A percentile compares a stretch with the other conserved stretches of the same genome.
phyloP scores from a whole-genome alignment of 768 basidiomycete genomes.

The Suillus placidus region DNA sequence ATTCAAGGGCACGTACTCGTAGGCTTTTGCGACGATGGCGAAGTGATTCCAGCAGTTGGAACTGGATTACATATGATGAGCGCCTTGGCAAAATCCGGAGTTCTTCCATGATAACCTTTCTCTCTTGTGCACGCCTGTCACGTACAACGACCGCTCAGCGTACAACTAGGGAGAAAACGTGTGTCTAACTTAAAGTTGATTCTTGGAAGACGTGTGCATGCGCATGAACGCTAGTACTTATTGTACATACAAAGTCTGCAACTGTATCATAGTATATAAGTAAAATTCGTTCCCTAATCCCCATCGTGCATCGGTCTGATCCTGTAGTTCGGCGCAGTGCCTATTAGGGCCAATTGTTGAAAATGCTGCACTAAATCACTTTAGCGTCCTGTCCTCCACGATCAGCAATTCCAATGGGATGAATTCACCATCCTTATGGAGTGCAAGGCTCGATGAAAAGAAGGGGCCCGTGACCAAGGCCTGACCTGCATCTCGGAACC shows the following conservation, averaged over 20 bases:
- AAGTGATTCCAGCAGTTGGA: no score
- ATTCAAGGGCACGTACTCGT: no score
- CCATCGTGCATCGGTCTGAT: not conserved
- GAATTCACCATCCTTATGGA: not conserved
- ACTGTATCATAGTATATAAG: not conserved
- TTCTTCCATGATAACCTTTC: no score
- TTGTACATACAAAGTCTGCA: not conserved
- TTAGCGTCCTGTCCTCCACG: not conserved
- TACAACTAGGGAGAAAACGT: not conserved
- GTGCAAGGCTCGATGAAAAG: not conserved
- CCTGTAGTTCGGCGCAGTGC: not conserved
- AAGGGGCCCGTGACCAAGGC: not conserved
- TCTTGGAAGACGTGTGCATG: not conserved
- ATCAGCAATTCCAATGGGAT: not conserved
- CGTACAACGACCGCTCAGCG: not conserved
- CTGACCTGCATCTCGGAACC: not conserved
- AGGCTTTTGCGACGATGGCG: no score
- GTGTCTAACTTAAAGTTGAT: not conserved
- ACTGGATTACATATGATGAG: no score
- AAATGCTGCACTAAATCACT: not conserved
- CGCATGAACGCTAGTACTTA: not conserved
- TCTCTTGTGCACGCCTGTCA: not conserved
- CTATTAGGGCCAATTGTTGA: not conserved
- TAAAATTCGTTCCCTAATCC: not conserved
- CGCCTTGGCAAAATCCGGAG: no score